A percentile compares a stretch with the other conserved stretches of the same genome.
phyloP scores from a whole-genome alignment of 176 grass and related monocot species.

The Aegilops sharonensis region DNA sequence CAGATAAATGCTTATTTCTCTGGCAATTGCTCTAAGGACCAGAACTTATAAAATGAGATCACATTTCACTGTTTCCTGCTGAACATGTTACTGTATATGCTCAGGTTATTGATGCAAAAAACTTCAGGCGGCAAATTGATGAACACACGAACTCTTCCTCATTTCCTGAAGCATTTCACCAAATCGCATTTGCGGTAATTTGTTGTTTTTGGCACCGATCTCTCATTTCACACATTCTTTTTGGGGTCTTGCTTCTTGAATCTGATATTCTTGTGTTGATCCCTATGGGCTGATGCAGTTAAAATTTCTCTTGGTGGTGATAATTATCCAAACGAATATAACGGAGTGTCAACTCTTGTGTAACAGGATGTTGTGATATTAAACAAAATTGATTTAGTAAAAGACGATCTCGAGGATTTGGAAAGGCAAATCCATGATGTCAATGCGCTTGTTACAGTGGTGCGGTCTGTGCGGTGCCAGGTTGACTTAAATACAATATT shows the following conservation, averaged over 20 bases:
- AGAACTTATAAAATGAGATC: background rate
- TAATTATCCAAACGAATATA: conserved; percentile 21
- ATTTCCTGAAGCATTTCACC: conserved; percentile 91
- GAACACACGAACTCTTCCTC: conserved; percentile 62
- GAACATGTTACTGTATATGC: conserved; percentile 14
- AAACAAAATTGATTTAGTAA: conserved; percentile 93
- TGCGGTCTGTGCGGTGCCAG: conserved; percentile 73
- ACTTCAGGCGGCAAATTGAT: conserved; percentile 84
- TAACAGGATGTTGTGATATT: conserved; percentile 92
- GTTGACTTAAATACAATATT: conserved; percentile 87
- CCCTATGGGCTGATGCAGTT: background rate
- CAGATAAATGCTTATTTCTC: conserved; percentile 1
- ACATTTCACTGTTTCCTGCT: background rate
- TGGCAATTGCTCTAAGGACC: background rate
- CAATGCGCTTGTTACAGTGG: conserved; percentile 73
- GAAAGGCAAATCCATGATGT: conserved; percentile 76
- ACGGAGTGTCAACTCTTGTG: background rate
- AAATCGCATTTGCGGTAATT: conserved; percentile 96
- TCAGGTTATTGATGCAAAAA: conserved; percentile 93
- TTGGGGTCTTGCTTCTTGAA: conserved; percentile 9
- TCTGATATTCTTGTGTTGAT: background rate
- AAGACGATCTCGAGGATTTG: conserved; percentile 58
- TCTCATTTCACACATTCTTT: conserved; percentile 18
- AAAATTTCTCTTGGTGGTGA: background rate
- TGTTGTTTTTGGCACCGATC: background rate